phyloP scores from a whole-genome alignment of 306 rosid species.

The Quercus alba region DNA sequence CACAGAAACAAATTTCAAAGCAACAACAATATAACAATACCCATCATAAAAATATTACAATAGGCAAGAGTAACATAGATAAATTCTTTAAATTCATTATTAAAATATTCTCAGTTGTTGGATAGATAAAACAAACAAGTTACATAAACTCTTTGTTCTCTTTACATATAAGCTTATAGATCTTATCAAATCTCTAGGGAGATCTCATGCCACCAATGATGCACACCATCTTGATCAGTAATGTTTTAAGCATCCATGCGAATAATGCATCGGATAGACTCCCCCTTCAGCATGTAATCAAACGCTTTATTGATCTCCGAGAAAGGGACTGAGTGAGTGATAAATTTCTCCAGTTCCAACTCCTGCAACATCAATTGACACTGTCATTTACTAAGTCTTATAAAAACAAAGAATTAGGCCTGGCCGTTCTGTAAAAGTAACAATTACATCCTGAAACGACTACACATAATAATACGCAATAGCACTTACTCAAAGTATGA shows the following conservation, averaged over 20 bases:
- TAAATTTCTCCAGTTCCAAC: constrained; percentile 54
- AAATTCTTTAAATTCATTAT: not conserved
- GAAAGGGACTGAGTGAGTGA: constrained; percentile 64
- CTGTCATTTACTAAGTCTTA: not conserved
- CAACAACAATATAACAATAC: not conserved
- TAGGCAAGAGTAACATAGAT: not conserved
- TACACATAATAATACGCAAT: not conserved
- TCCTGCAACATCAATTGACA: not conserved
- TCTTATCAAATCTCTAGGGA: too few relatives aligned
- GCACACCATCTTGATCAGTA: too few relatives aligned
- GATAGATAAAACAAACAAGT: not conserved
- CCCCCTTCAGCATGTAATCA: constrained; percentile 64
- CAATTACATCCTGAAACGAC: not conserved
- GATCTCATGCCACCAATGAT: too few relatives aligned
- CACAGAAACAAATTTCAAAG: not conserved
- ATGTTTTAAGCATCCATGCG: not conserved
- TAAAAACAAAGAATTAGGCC: not conserved
- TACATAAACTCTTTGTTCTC: not conserved
- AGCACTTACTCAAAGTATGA: too few relatives aligned
- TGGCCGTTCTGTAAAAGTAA: too few relatives aligned
- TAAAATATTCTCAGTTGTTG: not conserved
- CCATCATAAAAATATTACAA: not conserved
- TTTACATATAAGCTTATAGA: not conserved
- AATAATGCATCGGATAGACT: constrained; percentile 59
- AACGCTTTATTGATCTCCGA: constrained; percentile 77